Evolutionary conservation across 345 rosid genomes (phyloP), one percentile per base, ranked within the genome.

Genomic region (Brassica rapa): DNA sequence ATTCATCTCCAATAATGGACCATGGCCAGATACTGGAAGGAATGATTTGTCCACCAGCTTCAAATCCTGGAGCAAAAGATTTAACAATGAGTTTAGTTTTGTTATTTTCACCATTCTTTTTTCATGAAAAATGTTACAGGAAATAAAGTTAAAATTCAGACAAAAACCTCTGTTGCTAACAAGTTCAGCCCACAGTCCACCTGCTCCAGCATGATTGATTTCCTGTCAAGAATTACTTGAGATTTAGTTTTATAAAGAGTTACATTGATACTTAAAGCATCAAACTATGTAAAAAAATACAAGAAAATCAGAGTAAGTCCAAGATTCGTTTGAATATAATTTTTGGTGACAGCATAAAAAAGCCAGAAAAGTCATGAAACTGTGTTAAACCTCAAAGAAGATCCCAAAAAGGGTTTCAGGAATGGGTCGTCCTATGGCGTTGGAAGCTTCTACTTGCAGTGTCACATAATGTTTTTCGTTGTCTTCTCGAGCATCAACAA

Each of bases 141-240:
- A 14, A 14, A 53, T 3, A 24, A 24, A 24, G 25, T 24, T 24
- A 24, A 24, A 24, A 24, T 14, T 46, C 4, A 43, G n/a, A 77
- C 74, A 24, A 80, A 14, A 78, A 94, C 98, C 98, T 85, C 94
- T 83, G 83, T 94, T 94, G 87, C 82, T 86, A 59, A 94, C 97
- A 77, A 94, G 98, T 85, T 94, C 98, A 65, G 89, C 89, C 97
- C 97, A 94, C 73, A 94, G 66, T 56, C 98, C 98, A 84, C 98
- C 98, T 55, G 97, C 88, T 70, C 97, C 98, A 24, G 98, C 98
- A 85, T 92, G 98, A 82, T 92, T 92, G 66, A 94, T 94, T 81
- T 94, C 97, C 98, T 94, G 89, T 74, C 59, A 74, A 51, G 8
- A 53, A 33, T n/a, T 6, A 16, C 9, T n/a, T 51, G 4, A 49